A percentile compares a stretch with the other conserved stretches of the same genome.
phyloP scores from a whole-genome alignment of 1,284 basidiomycete genomes.

The Microbotryum intermedium region DNA sequence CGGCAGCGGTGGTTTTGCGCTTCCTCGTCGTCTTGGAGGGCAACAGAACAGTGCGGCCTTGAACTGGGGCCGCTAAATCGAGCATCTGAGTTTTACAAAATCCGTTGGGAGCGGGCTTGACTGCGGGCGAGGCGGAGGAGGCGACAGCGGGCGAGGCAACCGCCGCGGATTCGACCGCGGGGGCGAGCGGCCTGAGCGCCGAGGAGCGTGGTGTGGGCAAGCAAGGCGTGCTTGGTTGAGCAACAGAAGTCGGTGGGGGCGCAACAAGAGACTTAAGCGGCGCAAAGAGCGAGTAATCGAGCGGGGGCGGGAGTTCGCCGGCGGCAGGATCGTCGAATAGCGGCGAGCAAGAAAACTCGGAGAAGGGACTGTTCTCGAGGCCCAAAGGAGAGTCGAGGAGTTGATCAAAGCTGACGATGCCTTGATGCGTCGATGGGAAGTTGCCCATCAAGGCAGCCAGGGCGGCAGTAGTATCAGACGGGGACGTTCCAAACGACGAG shows the following conservation, averaged over 20 bases:
- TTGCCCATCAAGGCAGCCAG: not conserved
- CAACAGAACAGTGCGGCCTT: slow-evolving; percentile 47
- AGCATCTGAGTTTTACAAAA: slow-evolving; percentile 10
- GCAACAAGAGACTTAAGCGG: not conserved
- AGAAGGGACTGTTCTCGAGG: slow-evolving; percentile 6
- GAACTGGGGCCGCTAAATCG: slow-evolving; percentile 26
- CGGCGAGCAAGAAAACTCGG: slow-evolving; percentile 19
- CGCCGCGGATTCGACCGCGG: slow-evolving; percentile 41
- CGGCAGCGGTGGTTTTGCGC: slow-evolving; percentile 48
- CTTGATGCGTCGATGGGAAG: not conserved
- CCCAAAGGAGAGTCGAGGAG: slow-evolving; percentile 22
- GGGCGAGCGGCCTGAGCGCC: slow-evolving; percentile 21
- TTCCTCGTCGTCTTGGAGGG: slow-evolving; percentile 54
- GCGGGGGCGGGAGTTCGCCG: slow-evolving; percentile 30
- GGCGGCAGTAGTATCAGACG: not conserved
- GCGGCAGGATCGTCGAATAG: slow-evolving; percentile 7
- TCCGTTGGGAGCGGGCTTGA: not conserved
- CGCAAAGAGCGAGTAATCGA: slow-evolving; percentile 38
- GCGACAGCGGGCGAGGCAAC: not conserved
- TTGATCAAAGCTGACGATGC: no score
- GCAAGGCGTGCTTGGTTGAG: not conserved
- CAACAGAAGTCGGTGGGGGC: not conserved
- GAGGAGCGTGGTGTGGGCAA: slow-evolving; percentile 5
- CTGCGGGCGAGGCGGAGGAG: not conserved
- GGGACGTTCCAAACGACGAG: not conserved